Evolutionary conservation across 208 protist genomes (phyloP), one percentile per base, ranked within the genome.

Genomic region (Crithidia expoeki): DNA sequence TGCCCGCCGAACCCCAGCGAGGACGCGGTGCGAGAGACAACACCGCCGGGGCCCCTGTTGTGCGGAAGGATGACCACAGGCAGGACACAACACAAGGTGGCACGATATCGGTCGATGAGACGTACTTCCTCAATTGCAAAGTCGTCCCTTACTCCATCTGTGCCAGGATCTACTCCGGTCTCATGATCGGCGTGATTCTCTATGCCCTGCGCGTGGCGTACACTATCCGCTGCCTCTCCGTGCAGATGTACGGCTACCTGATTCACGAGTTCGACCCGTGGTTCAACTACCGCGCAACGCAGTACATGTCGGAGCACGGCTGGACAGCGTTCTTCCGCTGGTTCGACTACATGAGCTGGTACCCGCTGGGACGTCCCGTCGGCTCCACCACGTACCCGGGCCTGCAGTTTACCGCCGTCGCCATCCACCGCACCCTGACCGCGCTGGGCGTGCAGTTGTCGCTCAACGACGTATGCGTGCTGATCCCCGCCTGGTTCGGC

Each of bases 321-420:
- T 97, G 94, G 72, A 83, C 90, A 50, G 87, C 98, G 49, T 99
- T 99, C 85, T 90, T 97, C 70, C 98, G 98, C 85, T 99, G 98
- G 98, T 99, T 99, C 74, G 98, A 99, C 89, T 89, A 98, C 62
- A 86, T 84, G 64, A 86, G 89, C 51, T 99, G 98, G 98, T 99
- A 99, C 82, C 98, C 98, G 63, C 84, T 99, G n/a, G 98, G 98
- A 38, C 83, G 98, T 46, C 97, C 97, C 50, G 97, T 99, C 33
- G 98, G 98, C 77, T 89, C 88, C 60, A 99, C 98, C 44, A 92
- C 98, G 30, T 99, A 99, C 83, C 98, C 98, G 27, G 98, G 97
- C 51, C 55, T 99, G 56, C 98, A 99, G 97, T 84, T 94, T 65
- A 99, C 98, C 40, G 86, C 98, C 5, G 96, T 88, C 28, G 59